Evolutionary conservation across 2,329 filamentous ascomycete genomes (phyloP).

Genomic region (Paraphoma sp.): DNA sequence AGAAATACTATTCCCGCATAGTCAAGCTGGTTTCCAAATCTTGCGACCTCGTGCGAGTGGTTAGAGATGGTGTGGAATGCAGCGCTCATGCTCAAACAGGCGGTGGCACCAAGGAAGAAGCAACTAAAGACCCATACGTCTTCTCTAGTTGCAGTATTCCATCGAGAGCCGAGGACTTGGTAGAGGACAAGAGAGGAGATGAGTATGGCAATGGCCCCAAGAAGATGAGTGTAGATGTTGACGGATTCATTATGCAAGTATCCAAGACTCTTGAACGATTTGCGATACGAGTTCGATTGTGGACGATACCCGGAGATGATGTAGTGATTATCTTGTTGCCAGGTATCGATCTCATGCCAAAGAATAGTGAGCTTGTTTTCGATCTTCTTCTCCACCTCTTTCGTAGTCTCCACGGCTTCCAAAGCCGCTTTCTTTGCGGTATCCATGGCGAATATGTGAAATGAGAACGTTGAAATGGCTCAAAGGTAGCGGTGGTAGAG

Average conservation of each 20-base stretch:
- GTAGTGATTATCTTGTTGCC: slow-evolving; percentile 70
- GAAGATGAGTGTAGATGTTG: slow-evolving; percentile 76
- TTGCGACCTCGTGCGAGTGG: slow-evolving; percentile 78
- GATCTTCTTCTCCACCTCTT: slow-evolving; percentile 41
- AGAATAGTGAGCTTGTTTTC: slow-evolving; percentile 56
- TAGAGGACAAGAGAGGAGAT: slow-evolving; percentile 30
- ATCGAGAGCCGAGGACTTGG: slow-evolving; percentile 32
- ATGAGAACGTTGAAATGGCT: not conserved
- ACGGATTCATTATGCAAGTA: slow-evolving; percentile 74
- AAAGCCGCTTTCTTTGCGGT: slow-evolving; percentile 24
- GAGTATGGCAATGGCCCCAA: slow-evolving; percentile 39
- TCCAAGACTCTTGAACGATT: slow-evolving; percentile 63
- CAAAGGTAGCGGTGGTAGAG: no score
- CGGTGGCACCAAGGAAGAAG: slow-evolving; percentile 50
- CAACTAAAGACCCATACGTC: slow-evolving; percentile 47
- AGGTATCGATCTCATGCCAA: slow-evolving; percentile 52
- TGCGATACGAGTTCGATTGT: slow-evolving; percentile 65
- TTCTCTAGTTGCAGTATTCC: slow-evolving; percentile 42
- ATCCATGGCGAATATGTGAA: slow-evolving; percentile 21
- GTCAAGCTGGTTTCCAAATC: slow-evolving; percentile 90
- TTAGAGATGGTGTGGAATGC: slow-evolving; percentile 86
- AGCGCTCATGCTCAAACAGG: slow-evolving; percentile 59
- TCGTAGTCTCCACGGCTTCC: slow-evolving; percentile 21
- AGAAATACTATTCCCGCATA: slow-evolving; percentile 92
- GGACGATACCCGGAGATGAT: slow-evolving; percentile 72